Base-by-base conservation (phyloP, 1,284 basidiomycete genomes). In the Leccinum solheimii region DNA sequence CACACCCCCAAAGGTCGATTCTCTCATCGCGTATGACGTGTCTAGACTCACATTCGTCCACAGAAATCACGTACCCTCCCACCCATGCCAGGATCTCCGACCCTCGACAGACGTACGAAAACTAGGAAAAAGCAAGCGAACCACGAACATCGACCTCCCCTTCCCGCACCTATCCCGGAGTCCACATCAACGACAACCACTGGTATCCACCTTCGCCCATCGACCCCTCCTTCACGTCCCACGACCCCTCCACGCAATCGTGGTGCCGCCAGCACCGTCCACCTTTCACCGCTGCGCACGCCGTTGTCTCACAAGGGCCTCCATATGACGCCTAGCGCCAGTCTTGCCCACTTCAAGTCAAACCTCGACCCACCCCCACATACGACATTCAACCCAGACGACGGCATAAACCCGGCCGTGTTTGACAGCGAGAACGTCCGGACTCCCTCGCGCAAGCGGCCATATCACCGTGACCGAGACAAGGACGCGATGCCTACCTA, bases 221-320 rank as follows among this genome's bases (percentile, higher is more conserved):
- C 76, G 55, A 72, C 71, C 8, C 72, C 67, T 8, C 72, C 69
- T 30, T 43, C 61, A 26, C 72, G 72, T 21, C 69, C 70, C 16
- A 64, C 55, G 49, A 70, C 70, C 0, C 73, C 72, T 55, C 79
- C 76, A 30, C 71, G 69, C 65, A 73, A 68, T 63, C 59, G 69
- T 58, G 67, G 70, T 27, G 61, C 69, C 19, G 62, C 62, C 23
- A 68, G 61, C 50, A 61, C 68, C 7, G 59, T 74, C 26, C 74
- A 80, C n/a, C 75, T 85, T 16, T 88, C 87, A 1, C 84, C 86
- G 0, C 73, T 79, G 45, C 81, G 83, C 36, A 89, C 88, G 0
- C 87, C 88, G 0, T 70, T 90, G 13, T 88, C 88, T 0, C 85
- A 88, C 67, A 83, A 81, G 63, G 88, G 86, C 32, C 71, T 89